Evolutionary conservation across 1,284 basidiomycete species (phyloP), one percentile per base, ranked within the genome.

Genomic region (Sporisorium sorghi): DNA sequence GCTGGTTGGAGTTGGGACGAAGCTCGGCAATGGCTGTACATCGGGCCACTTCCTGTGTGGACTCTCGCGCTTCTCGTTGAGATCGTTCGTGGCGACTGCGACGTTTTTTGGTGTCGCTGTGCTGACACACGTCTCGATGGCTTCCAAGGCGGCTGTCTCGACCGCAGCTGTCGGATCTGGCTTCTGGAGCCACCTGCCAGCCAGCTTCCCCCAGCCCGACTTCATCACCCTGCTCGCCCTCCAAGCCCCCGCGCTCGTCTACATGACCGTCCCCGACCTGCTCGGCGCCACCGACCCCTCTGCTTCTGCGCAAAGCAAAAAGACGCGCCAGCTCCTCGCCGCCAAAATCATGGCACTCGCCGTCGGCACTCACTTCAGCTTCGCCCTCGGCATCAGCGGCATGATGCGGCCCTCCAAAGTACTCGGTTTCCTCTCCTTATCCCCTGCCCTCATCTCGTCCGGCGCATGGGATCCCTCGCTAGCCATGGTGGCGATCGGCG

Each of bases 381-480:
- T 83, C 52, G 83, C 82, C 10, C 77, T 85, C 32, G 78, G 73
- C 2, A 58, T 84, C 52, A 82, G 82, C 28, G 83, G 83, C 2
- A 85, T 85, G 83, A 67, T 56, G 64, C 44, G 51, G n/a, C 66
- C 63, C 4, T 58, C 54, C 14, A 66, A 62, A n/a, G 55, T 58
- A 17, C 63, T 71, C 26, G 55, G 48, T 19, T 71, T 65, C 48
- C 62, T 60, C 30, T 55, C 58, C 11, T 33, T 64, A 35, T 57
- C 65, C 15, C 63, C 61, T 17, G 15, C 12, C 2, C 58, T 64
- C 30, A 39, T 71, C 44, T 54, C 44, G 3, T 51, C 53, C 12
- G 76, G 77, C 19, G 50, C 56, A 0, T 87, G 85, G 79, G 87
- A 88, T 65, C 87, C 87, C 6, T 86, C 85, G 0, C 84, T 88